Evolutionary conservation across 768 basidiomycete species (phyloP).

Genomic region (Cubamyces sp.): DNA sequence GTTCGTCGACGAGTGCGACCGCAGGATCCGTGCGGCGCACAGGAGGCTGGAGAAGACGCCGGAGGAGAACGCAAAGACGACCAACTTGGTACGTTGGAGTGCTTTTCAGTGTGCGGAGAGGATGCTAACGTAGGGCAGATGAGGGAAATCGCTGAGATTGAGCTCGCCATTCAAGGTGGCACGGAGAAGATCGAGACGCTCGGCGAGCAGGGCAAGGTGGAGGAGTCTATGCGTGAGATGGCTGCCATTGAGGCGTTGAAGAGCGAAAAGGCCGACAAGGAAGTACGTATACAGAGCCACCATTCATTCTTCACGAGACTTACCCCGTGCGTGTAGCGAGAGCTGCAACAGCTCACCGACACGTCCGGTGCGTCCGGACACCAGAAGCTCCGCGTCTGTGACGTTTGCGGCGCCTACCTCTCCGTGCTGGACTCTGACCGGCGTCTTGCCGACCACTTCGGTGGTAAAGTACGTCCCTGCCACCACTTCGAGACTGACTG

Average conservation of each 20-base stretch:
- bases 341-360: constrained; percentile 94
- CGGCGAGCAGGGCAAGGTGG: constrained; percentile 98
- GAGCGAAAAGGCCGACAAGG: constrained; percentile 93
- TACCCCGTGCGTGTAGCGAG: constrained; percentile 58
- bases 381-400: constrained; percentile 99
- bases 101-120: neutral
- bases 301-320: neutral
- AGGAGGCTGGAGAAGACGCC: constrained; percentile 98
- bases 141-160: constrained; percentile 99
- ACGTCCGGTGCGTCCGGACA: constrained; percentile 99
- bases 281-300: constrained; percentile 53
- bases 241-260: constrained; percentile 97
- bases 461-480: constrained; percentile 81
- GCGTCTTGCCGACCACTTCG: constrained; percentile 98
- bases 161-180: constrained; percentile 96
- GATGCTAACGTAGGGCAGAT: constrained; percentile 55
- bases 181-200: constrained; percentile 97
- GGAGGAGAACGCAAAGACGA: constrained; percentile 99
- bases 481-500: neutral
- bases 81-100: constrained; percentile 71
- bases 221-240: constrained; percentile 98
- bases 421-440: constrained; percentile 98
- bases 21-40: constrained; percentile 92
- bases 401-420: constrained; percentile 99
- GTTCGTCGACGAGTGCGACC: constrained; percentile 98